A percentile compares a stretch with the other conserved stretches of the same genome.
phyloP scores from a whole-genome alignment of 2,329 filamentous ascomycete species.

The Xylaria sp. region DNA sequence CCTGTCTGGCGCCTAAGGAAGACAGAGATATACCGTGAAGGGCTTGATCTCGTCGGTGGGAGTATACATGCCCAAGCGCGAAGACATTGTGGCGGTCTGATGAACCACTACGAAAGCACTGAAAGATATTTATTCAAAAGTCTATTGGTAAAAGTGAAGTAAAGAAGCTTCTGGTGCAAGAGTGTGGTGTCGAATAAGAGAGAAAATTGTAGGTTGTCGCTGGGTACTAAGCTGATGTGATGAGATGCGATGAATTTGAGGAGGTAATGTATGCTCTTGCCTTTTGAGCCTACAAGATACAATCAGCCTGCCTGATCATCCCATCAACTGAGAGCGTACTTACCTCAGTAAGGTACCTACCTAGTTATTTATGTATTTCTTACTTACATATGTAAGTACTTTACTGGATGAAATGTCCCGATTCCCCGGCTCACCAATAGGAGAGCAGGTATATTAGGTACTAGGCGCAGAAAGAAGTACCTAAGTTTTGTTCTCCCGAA shows the following conservation, averaged over 20 bases:
- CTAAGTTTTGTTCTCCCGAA: too few relatives aligned
- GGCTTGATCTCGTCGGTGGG: neutral
- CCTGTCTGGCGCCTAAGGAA: neutral
- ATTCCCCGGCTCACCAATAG: neutral
- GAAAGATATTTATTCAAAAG: neutral
- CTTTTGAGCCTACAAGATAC: neutral
- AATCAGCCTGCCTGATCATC: neutral
- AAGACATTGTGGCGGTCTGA: too few relatives aligned
- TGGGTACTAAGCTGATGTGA: neutral
- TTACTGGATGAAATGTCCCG: too few relatives aligned
- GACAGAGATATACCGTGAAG: constrained; percentile 4
- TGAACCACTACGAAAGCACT: neutral
- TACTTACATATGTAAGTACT: too few relatives aligned
- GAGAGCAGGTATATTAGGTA: neutral
- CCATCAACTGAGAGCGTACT: neutral
- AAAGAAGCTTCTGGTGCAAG: neutral
- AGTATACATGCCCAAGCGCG: neutral
- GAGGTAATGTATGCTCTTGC: neutral
- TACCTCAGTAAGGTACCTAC: neutral
- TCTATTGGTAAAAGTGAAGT: neutral
- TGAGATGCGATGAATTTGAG: neutral
- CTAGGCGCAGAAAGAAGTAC: neutral
- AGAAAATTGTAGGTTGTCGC: neutral
- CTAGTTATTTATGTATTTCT: too few relatives aligned
- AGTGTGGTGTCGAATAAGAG: neutral